phyloP scores from a whole-genome alignment of 805 yeast species.

The Candida quercuum region DNA sequence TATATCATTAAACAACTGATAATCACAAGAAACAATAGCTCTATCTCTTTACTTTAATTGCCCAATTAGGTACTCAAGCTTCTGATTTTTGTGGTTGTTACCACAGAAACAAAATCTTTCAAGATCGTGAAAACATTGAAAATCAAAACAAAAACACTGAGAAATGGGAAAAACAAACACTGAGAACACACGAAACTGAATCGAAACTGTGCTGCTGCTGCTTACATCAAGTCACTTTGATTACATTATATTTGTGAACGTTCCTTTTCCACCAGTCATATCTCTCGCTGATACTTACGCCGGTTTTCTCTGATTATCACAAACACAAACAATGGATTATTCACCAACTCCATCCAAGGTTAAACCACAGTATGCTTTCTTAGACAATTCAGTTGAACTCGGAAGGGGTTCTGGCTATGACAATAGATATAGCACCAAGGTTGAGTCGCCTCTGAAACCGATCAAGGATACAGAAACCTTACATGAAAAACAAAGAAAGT shows the following conservation, averaged over 20 bases:
- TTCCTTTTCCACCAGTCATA: too few relatives aligned
- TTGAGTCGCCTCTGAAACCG: constrained; percentile 2
- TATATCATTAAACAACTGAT: too few relatives aligned
- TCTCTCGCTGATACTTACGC: neutral
- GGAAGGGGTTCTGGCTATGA: constrained; percentile 12
- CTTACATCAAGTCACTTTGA: too few relatives aligned
- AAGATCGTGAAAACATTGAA: neutral
- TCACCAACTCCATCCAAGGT: constrained; percentile 21
- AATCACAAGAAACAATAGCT: too few relatives aligned
- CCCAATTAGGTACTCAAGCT: neutral
- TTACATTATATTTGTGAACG: too few relatives aligned
- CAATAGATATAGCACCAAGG: constrained; percentile 1
- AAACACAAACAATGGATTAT: constrained; percentile 23
- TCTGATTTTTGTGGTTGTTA: neutral
- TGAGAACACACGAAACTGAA: too few relatives aligned
- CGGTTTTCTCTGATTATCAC: neutral
- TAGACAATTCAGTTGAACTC: constrained; percentile 20
- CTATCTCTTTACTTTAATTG: neutral
- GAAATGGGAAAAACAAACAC: neutral
- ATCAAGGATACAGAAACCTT: constrained; percentile 4
- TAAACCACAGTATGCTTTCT: constrained; percentile 17
- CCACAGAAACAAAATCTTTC: neutral
- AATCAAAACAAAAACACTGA: neutral
- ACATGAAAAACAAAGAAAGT: constrained; percentile 15
- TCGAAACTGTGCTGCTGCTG: too few relatives aligned